A percentile compares a stretch with the other conserved stretches of the same genome.
These are phyloP conservation scores for Talaromyces stipitatus DNA, from an alignment of 495 filamentous ascomycete species.

Conservation along the genomic window DNA sequence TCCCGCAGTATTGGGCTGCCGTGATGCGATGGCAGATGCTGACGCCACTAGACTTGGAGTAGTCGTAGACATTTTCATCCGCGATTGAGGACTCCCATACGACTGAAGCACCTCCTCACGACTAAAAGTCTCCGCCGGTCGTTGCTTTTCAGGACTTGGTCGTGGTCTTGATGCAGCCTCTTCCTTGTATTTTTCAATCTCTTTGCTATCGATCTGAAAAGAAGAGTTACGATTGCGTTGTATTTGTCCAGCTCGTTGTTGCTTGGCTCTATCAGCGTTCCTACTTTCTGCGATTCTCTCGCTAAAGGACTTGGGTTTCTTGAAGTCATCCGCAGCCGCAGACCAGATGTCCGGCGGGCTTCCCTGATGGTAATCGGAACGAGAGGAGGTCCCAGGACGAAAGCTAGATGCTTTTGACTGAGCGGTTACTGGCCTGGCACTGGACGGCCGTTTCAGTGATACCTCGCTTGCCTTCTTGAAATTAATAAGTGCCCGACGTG, in stretches of 20 bases:
- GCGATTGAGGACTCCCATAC: conserved; percentile 19
- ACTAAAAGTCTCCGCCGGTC: conserved; percentile 43
- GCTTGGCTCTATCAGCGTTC: conserved; percentile 35
- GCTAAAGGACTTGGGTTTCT: conserved; percentile 67
- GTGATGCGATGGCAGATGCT: conserved; percentile 3
- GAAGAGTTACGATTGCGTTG: conserved; percentile 58
- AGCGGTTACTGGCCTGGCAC: conserved; percentile 14
- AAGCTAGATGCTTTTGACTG: conserved; percentile 27
- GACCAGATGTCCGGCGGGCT: conserved; percentile 19
- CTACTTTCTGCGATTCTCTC: conserved; percentile 70
- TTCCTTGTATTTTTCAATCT: conserved; percentile 58
- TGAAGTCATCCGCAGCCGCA: conserved; percentile 16
- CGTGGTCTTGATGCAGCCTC: conserved; percentile 43
- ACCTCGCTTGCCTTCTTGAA: conserved; percentile 88
- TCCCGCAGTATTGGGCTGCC: background rate
- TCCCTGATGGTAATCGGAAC: conserved; percentile 11
- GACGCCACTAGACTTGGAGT: conserved; percentile 32
- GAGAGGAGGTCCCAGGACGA: conserved; percentile 8
- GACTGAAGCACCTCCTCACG: conserved; percentile 57
- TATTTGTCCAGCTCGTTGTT: conserved; percentile 47
- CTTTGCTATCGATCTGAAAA: conserved; percentile 59
- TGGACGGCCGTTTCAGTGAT: conserved; percentile 70
- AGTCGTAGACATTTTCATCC: conserved; percentile 45
- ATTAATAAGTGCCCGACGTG: conserved; percentile 71
- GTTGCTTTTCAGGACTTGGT: conserved; percentile 36